phyloP scores from a whole-genome alignment of 495 filamentous ascomycete species.

The Penicillium roqueforti region DNA sequence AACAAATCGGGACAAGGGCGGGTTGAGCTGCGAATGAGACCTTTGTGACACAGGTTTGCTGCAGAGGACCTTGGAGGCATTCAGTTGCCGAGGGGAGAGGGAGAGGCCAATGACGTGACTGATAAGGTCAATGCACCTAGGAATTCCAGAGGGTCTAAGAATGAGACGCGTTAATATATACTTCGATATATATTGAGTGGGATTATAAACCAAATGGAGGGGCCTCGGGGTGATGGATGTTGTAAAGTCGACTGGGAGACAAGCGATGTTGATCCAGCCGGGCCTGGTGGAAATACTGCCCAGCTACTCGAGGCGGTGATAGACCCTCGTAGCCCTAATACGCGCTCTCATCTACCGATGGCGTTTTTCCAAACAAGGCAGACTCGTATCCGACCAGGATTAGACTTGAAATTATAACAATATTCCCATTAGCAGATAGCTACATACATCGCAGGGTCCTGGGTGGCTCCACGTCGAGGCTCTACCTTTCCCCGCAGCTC shows the following conservation, averaged over 20 bases:
- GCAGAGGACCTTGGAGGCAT: conserved; percentile 46
- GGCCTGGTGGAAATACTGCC: conserved; percentile 1
- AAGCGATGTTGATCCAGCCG: background rate
- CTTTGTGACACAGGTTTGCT: conserved; percentile 32
- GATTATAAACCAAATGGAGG: background rate
- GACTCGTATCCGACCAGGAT: background rate
- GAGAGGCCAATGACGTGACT: conserved; percentile 13
- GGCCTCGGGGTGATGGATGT: background rate
- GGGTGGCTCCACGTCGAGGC: background rate
- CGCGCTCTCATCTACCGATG: background rate
- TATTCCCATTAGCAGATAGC: background rate
- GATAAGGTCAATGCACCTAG: conserved; percentile 10
- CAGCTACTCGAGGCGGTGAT: conserved; percentile 6
- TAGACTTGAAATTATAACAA: background rate
- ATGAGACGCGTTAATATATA: background rate
- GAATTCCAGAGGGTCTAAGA: conserved; percentile 1
- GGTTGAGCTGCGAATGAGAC: conserved; percentile 25
- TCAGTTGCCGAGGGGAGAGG: conserved; percentile 7
- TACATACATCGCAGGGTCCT: background rate
- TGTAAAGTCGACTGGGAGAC: conserved; percentile 6
- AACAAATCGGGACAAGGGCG: conserved; percentile 16
- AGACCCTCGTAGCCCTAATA: conserved; percentile 4
- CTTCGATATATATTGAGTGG: background rate
- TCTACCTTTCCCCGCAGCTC: background rate
- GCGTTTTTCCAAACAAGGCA: background rate